Evolutionary conservation across 352 stramenopile genomes (phyloP).

Genomic region (Phytophthora litchii): DNA sequence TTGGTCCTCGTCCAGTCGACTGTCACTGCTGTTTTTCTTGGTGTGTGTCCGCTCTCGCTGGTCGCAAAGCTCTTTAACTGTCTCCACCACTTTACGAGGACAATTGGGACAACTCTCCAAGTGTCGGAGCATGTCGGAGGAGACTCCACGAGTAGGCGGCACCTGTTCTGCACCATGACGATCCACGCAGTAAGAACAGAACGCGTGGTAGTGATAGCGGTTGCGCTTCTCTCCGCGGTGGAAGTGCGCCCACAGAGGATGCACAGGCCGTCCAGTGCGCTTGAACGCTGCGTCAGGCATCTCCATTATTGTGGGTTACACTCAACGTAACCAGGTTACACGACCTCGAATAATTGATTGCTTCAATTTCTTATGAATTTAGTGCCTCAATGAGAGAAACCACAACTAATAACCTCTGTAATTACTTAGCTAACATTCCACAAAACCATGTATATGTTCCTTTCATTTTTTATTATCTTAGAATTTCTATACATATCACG

Average conservation of each 20-base stretch:
- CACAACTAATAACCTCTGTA: too few species aligned
- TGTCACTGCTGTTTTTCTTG: slow-evolving; percentile 27
- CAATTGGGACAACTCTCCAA: slow-evolving; percentile 76
- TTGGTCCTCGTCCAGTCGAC: slow-evolving; percentile 24
- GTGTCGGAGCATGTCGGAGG: slow-evolving; percentile 82
- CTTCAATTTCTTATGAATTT: too few species aligned
- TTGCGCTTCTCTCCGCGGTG: slow-evolving; percentile 87
- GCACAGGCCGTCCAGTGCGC: slow-evolving; percentile 71
- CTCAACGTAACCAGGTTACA: background rate
- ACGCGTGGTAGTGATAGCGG: slow-evolving; percentile 86
- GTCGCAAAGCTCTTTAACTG: slow-evolving; percentile 63
- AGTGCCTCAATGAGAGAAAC: too few species aligned
- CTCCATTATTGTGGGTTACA: slow-evolving; percentile 19
- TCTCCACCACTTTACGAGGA: slow-evolving; percentile 64
- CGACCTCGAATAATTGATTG: too few species aligned
- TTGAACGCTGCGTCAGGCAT: slow-evolving; percentile 35
- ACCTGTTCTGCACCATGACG: slow-evolving; percentile 60
- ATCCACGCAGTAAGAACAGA: slow-evolving; percentile 80
- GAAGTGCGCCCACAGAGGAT: slow-evolving; percentile 85
- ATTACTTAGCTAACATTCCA: too few species aligned
- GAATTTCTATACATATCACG: too few species aligned
- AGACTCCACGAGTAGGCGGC: slow-evolving; percentile 75
- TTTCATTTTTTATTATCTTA: too few species aligned
- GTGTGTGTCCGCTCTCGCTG: slow-evolving; percentile 43
- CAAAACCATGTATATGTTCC: too few species aligned